Percentiles rank a stretch among this genome's conserved stretches.
Conservation (phyloP, 2,329 filamentous ascomycete genomes). For the Colletotrichum tabaci region DNA sequence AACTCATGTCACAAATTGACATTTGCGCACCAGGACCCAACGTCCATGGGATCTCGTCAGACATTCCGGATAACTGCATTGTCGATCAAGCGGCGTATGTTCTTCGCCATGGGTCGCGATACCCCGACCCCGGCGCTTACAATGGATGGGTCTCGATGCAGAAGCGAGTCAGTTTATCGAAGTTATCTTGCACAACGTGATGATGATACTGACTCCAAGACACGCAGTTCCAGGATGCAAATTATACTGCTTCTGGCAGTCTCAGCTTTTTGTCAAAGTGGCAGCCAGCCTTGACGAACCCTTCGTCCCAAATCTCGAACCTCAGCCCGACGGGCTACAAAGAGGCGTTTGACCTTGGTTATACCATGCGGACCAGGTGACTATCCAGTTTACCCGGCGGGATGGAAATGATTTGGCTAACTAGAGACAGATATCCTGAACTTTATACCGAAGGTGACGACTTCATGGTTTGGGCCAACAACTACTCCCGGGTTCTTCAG, state of each 20-base stretch:
- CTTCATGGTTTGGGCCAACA: conserved; percentile 76
- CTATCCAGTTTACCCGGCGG: background rate
- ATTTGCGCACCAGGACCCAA: conserved; percentile 61
- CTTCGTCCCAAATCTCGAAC: conserved; percentile 69
- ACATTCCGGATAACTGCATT: conserved; percentile 68
- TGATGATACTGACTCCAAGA: background rate
- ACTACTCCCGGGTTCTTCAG: conserved; percentile 75
- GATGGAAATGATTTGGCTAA: background rate
- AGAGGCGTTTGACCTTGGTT: conserved; percentile 71
- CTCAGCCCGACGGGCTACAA: conserved; percentile 74
- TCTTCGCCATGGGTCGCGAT: conserved; percentile 74
- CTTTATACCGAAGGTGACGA: conserved; percentile 64
- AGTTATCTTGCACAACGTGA: background rate
- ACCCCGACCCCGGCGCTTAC: conserved; percentile 74
- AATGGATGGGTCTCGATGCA: conserved; percentile 67
- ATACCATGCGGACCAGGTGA: conserved; percentile 62
- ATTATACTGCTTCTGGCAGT: conserved; percentile 67
- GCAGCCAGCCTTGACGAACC: conserved; percentile 70
- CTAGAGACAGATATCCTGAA: conserved; percentile 56
- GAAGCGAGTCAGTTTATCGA: conserved; percentile 54
- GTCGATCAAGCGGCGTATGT: conserved; percentile 74
- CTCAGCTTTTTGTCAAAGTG: conserved; percentile 72
- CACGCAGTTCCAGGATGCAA: conserved; percentile 64
- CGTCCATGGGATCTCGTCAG: conserved; percentile 67
- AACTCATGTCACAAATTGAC: background rate